phyloP scores from a whole-genome alignment of 352 stramenopile genomes.

The Blastocystis sp. region DNA sequence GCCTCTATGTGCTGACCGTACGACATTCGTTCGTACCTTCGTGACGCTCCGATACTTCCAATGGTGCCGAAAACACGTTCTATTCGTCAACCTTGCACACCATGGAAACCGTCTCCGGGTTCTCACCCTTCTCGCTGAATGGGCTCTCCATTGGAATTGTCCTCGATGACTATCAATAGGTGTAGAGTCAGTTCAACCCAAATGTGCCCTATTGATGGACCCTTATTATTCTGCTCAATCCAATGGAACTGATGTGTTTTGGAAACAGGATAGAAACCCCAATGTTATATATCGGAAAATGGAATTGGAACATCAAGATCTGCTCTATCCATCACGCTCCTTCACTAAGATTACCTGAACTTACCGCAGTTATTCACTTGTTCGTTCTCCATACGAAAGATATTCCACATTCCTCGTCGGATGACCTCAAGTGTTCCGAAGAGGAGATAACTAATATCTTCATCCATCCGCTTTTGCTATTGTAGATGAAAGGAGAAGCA shows the following conservation, averaged over 20 bases:
- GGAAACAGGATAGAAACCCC: not conserved
- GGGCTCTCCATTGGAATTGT: slow-evolving; percentile 19
- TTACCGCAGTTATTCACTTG: slow-evolving; percentile 54
- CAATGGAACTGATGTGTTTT: not conserved
- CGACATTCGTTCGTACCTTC: not conserved
- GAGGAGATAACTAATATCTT: not conserved
- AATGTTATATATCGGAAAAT: not conserved
- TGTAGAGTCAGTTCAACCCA: not conserved
- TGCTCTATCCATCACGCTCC: not conserved
- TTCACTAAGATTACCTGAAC: not conserved
- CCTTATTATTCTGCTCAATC: not conserved
- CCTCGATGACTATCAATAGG: not conserved
- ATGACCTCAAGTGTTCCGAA: slow-evolving; percentile 36
- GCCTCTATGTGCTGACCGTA: not conserved
- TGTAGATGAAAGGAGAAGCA: not conserved
- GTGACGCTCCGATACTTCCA: not conserved
- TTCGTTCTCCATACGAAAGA: slow-evolving; percentile 55
- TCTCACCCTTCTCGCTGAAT: slow-evolving; percentile 34
- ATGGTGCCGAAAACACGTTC: slow-evolving; percentile 4
- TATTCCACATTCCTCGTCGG: slow-evolving; percentile 34
- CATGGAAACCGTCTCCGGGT: not conserved
- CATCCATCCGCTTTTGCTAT: not conserved
- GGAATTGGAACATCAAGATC: slow-evolving; percentile 48
- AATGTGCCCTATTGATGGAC: not conserved
- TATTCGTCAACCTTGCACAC: not conserved